Conservation (phyloP, 129 eudicot species). For the Artemisia annua region DNA sequence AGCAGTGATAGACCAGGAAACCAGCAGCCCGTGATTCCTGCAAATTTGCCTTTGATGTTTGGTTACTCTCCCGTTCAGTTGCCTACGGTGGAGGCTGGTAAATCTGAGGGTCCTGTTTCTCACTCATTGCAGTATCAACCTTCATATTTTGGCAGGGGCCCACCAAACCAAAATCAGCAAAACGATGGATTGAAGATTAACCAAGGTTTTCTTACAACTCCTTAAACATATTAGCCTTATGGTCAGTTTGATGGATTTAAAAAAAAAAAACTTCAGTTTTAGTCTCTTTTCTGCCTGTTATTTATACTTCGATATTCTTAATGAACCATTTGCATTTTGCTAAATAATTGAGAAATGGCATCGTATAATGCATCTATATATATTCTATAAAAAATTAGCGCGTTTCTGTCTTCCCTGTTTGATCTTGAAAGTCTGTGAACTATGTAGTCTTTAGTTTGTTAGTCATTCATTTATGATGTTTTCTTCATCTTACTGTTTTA, state of each 20-base stretch:
- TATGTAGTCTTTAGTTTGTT: neutral
- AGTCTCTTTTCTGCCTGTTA: too few relatives aligned
- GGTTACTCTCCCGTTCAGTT: slow-evolving; percentile 70
- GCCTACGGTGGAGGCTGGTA: slow-evolving; percentile 57
- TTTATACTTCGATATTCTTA: neutral
- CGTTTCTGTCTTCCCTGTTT: too few relatives aligned
- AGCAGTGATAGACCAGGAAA: slow-evolving; percentile 2
- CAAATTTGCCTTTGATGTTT: slow-evolving; percentile 69
- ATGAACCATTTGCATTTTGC: neutral
- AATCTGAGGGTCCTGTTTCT: slow-evolving; percentile 46
- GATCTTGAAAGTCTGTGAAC: too few relatives aligned
- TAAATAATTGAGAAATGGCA: neutral
- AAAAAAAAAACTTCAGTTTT: neutral
- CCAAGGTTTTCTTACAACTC: slow-evolving; percentile 40
- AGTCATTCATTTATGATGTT: neutral
- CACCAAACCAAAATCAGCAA: slow-evolving; percentile 47
- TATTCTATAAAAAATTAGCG: too few relatives aligned
- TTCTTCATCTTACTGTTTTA: neutral
- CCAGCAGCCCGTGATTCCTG: slow-evolving; percentile 57
- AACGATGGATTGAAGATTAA: slow-evolving; percentile 28
- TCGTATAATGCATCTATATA: too few relatives aligned
- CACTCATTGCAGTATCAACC: slow-evolving; percentile 49
- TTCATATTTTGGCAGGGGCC: slow-evolving; percentile 47
- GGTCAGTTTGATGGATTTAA: slow-evolving; percentile 10
- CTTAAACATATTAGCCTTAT: slow-evolving; percentile 10